These are phyloP conservation scores for Entomortierella lignicola DNA, from an alignment of 192 early-diverging fungal genomes.

Conservation along the genomic window DNA sequence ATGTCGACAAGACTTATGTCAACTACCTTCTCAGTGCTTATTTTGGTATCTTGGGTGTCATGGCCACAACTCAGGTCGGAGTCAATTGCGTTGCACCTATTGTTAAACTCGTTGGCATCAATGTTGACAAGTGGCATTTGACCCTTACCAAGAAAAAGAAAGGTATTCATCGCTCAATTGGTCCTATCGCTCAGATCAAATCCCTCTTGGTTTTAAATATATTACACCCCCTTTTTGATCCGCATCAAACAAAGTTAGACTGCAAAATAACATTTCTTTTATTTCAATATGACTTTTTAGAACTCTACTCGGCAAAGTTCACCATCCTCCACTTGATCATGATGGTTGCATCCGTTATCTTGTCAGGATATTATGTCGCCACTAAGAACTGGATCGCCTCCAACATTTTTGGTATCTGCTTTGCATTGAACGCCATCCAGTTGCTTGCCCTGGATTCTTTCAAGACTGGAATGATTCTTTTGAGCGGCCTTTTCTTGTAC, in stretches of 20 bases:
- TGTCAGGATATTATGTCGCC: conserved; percentile 80
- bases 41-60: conserved; percentile 86
- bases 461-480: conserved; percentile 95
- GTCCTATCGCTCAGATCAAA: background rate
- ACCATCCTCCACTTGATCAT: conserved; percentile 75
- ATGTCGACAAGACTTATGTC: conserved; percentile 85
- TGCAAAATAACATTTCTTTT: too few relatives aligned
- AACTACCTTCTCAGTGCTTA: conserved; percentile 87
- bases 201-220: background rate
- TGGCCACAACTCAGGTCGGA: conserved; percentile 73
- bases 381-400: conserved; percentile 95
- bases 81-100: conserved; percentile 62
- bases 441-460: conserved; percentile 94
- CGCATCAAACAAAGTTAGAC: too few relatives aligned
- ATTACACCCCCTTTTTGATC: background rate
- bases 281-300: conserved; percentile 36
- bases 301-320: conserved; percentile 65
- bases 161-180: conserved; percentile 49
- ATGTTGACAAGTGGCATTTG: conserved; percentile 80
- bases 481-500: conserved; percentile 92
- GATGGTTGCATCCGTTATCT: conserved; percentile 61
- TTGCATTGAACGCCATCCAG: conserved; percentile 85
- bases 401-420: conserved; percentile 89
- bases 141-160: conserved; percentile 73
- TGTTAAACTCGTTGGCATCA: conserved; percentile 54